Evolutionary conservation across 1,284 basidiomycete species (phyloP).

Genomic region (Takashimella tepidaria): DNA sequence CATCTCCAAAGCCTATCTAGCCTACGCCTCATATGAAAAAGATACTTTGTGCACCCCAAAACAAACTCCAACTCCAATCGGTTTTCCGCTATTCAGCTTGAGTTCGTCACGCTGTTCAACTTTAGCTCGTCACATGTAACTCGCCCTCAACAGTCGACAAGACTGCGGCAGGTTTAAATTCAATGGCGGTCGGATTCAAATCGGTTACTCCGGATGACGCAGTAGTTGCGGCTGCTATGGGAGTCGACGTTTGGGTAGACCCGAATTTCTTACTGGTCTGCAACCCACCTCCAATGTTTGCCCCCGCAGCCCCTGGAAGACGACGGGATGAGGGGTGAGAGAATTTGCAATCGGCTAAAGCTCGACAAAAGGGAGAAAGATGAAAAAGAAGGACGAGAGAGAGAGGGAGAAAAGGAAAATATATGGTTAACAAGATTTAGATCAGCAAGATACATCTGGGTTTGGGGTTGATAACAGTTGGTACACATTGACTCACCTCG

Average conservation of each 20-base stretch:
- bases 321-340: conserved; percentile 32
- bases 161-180: conserved; percentile 26
- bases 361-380: too few relatives aligned
- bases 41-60: too few relatives aligned
- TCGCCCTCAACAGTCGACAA: conserved; percentile 12
- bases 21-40: too few relatives aligned
- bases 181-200: conserved; percentile 28
- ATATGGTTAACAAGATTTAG: too few relatives aligned
- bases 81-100: too few relatives aligned
- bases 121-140: conserved; percentile 18
- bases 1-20: too few relatives aligned
- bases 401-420: too few relatives aligned
- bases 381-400: too few relatives aligned
- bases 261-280: conserved; percentile 34
- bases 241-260: neutral
- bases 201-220: conserved; percentile 9
- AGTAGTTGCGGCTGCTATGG: neutral
- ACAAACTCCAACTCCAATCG: too few relatives aligned
- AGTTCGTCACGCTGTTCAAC: too few relatives aligned
- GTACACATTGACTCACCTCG: conserved; percentile 20
- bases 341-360: conserved; percentile 38
- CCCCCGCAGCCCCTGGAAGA: conserved; percentile 13
- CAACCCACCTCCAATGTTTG: conserved; percentile 21
- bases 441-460: too few relatives aligned
- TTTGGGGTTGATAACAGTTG: neutral